These are phyloP conservation scores for Rhypophila decipiens DNA, from an alignment of 495 filamentous ascomycete genomes.

Conservation along the genomic window DNA sequence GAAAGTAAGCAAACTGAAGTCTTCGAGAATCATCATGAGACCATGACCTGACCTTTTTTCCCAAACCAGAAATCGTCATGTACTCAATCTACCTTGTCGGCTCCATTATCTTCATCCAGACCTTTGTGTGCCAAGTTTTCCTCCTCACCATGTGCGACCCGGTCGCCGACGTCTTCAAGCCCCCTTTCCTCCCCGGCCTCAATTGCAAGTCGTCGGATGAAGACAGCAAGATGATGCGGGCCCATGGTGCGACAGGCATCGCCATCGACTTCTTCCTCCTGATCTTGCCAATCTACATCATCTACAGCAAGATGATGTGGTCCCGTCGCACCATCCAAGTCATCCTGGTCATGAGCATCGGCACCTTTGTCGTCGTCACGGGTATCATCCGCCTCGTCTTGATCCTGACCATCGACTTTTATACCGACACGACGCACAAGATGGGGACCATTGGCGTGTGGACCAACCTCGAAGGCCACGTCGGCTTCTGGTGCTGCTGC, in stretches of 20 bases:
- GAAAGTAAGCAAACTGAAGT: too few relatives aligned
- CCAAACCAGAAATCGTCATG: slow-evolving; percentile 3
- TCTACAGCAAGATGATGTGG: slow-evolving; percentile 25
- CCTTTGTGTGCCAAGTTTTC: slow-evolving; percentile 12
- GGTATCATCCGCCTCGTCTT: slow-evolving; percentile 19
- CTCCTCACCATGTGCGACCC: slow-evolving; percentile 18
- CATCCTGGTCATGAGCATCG: slow-evolving; percentile 24
- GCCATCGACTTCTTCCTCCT: slow-evolving; percentile 21
- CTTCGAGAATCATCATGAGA: too few relatives aligned
- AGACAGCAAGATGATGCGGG: slow-evolving; percentile 15
- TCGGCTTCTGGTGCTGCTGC: slow-evolving; percentile 28
- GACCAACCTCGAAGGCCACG: slow-evolving; percentile 29
- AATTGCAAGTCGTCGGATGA: slow-evolving; percentile 8
- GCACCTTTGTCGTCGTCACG: slow-evolving; percentile 22
- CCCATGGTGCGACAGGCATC: slow-evolving; percentile 19
- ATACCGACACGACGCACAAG: slow-evolving; percentile 14
- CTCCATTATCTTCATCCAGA: slow-evolving; percentile 13
- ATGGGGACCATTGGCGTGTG: slow-evolving; percentile 23
- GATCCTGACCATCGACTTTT: slow-evolving; percentile 11
- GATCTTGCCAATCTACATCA: slow-evolving; percentile 27
- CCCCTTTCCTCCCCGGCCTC: slow-evolving; percentile 1
- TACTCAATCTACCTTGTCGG: slow-evolving; percentile 7
- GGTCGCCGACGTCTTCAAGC: slow-evolving; percentile 8
- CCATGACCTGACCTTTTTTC: too few relatives aligned
- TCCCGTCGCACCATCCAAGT: slow-evolving; percentile 22